Evolutionary conservation across 1,139 yeast species (phyloP), one percentile per base, ranked within the genome.

Genomic region (Protomyces macrosporus): DNA sequence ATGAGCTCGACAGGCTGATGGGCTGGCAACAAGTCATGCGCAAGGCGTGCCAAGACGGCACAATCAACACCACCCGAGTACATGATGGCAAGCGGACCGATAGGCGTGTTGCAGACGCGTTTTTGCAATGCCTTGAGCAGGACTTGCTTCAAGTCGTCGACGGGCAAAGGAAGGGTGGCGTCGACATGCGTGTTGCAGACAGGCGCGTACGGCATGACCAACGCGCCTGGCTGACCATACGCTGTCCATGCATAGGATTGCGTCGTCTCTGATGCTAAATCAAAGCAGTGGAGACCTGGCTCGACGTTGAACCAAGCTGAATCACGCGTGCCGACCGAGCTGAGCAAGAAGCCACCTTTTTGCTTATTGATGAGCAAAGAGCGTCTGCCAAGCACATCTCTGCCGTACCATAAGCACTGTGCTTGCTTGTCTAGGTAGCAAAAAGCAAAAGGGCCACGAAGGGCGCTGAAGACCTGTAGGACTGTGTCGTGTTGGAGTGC

Each of bases 31-130:
- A 59, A 77, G 42, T 16, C 79, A 77, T 30, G 75, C 6, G 72
- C 70, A n/a, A 75, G 59, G 16, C 70, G 66, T 2, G 95, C 90
- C 12, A 93, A 71, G 0, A 93, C 76, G 0, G 97, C 87, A 72
- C 98, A 93, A 71, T 93, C 98, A 7, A 93, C 77, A 0, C 98
- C 99, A 0, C 99, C 98, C 51, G 97, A 90, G 72, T 90, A 93
- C 42, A 93, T 75, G 12, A 51, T 33, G 30, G 35, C 34, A 3
- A 36, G 45, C 34, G 14, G 32, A 35, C 30, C 32, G 9, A 23
- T 23, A 23, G 39, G 30, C 34, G 14, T 30, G 40, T 9, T 23
- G 40, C 40, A 10, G 16, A 32, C 45, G 16, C 30, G 40, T 58
- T n/a, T 4, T 45, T 40, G 33, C 30, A 40, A 32, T 7, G 54